Evolutionary conservation across 2,329 filamentous ascomycete genomes (phyloP).

Genomic region (Aureobasidium lini): DNA sequence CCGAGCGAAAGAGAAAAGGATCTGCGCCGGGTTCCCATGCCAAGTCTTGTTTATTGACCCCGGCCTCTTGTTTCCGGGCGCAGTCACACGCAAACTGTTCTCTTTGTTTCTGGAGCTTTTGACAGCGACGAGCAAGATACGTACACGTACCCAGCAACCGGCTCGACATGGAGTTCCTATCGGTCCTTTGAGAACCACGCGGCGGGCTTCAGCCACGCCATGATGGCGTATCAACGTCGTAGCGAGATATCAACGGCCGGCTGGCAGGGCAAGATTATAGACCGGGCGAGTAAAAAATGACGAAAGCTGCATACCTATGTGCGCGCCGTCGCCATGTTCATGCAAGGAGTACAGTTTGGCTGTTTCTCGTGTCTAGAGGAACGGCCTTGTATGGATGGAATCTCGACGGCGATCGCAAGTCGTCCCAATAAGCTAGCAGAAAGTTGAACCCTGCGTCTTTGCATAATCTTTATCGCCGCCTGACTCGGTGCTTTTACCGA

Average conservation of each 20-base stretch:
- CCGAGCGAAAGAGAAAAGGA: background rate
- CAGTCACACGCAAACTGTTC: background rate
- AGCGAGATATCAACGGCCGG: slow-evolving; percentile 3
- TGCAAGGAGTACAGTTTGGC: background rate
- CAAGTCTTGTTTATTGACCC: background rate
- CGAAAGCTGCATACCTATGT: background rate
- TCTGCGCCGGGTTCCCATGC: background rate
- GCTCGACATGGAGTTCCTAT: slow-evolving; percentile 2
- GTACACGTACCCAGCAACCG: background rate
- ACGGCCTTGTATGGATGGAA: background rate
- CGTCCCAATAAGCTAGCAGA: slow-evolving; percentile 7
- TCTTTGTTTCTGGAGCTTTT: background rate
- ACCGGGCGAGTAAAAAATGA: background rate
- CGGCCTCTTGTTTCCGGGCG: background rate
- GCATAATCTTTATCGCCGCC: slow-evolving; percentile 1
- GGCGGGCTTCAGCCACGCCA: background rate
- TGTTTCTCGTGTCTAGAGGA: background rate
- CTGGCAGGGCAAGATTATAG: too few species aligned
- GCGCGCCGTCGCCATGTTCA: background rate
- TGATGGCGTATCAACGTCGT: background rate
- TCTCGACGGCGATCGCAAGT: background rate
- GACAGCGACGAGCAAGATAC: background rate
- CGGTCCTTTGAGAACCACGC: background rate
- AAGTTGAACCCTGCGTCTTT: background rate
- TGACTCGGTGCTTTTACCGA: slow-evolving; percentile 1